Base-by-base conservation (phyloP, 495 filamentous ascomycete genomes). In the Penicillium pancosmium region DNA sequence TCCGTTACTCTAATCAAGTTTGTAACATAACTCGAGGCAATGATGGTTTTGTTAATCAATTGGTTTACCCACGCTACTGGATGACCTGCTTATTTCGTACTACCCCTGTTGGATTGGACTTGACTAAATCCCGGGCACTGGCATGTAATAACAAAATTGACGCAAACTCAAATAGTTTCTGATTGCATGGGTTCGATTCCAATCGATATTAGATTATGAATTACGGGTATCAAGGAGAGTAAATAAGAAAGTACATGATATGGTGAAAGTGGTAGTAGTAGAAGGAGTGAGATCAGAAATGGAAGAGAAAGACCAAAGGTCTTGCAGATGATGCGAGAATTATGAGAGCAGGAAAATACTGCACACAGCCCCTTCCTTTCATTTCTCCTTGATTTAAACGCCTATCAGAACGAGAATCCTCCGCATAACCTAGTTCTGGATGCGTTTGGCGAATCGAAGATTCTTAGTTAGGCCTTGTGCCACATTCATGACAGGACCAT, bases 201-300 rank as follows among this genome's bases (percentile, higher is more conserved):
- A 44, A 6, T 44, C 2, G 13, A 44, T 5, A 44, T 44, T 44
- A 49, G 43, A 61, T 59, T 65, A 62, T 61, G 48, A 25, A 64
- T 62, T 59, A 59, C 56, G 63, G 63, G 63, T 62, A 65, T 65
- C 63, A 59, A 61, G 51, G 48, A 40, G 27, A 31, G 27, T 9
- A 31, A 36, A 38, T 18, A 38, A 57, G 49, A 38, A 31, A 47
- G 58, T 48, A 61, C 54, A 65, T 47, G 46, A 31, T 33, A 65
- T 47, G 46, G 38, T 23, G 6, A 40, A 33, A 52, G 46, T 23
- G 1, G 35, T 34, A 19, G 35, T 34, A 19, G 9, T 34, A 19
- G 9, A 43, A 59, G 31, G 36, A 52, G 47, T 40, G 55, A 46
- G 19, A 48, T 18, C n/a, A 27, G 51, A 35, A 41, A 25, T 31